Evolutionary conservation across 371 early-diverging fungal species (phyloP).

Genomic region (Actinomortierella wolfii): DNA sequence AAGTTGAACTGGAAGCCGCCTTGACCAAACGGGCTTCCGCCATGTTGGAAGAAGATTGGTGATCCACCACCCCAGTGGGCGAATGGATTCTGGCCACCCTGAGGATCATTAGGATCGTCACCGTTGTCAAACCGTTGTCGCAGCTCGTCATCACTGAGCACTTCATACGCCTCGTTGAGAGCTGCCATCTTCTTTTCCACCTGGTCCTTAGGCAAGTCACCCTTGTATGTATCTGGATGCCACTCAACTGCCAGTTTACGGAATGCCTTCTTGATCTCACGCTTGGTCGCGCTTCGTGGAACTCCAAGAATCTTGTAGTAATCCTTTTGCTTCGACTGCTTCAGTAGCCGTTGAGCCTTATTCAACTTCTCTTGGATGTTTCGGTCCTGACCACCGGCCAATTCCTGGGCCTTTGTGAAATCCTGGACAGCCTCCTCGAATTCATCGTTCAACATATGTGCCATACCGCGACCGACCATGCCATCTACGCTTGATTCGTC

Average conservation of each 20-base stretch:
- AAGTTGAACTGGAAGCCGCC: slow-evolving; percentile 62
- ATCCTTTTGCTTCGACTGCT: slow-evolving; percentile 78
- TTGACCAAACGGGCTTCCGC: slow-evolving; percentile 58
- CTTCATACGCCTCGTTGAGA: slow-evolving; percentile 93
- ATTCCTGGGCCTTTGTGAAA: slow-evolving; percentile 72
- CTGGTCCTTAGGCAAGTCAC: slow-evolving; percentile 75
- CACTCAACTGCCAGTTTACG: slow-evolving; percentile 85
- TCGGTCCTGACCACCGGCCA: slow-evolving; percentile 60
- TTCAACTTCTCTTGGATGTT: slow-evolving; percentile 60
- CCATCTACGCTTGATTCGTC: slow-evolving; percentile 75
- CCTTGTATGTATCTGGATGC: slow-evolving; percentile 92
- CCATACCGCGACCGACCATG: slow-evolving; percentile 71
- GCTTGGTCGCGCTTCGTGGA: slow-evolving; percentile 68
- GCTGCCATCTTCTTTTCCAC: slow-evolving; percentile 92
- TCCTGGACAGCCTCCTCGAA: slow-evolving; percentile 78
- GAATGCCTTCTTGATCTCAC: slow-evolving; percentile 93
- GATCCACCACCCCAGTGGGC: slow-evolving; percentile 58
- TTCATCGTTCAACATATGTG: slow-evolving; percentile 67
- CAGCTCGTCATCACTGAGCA: slow-evolving; percentile 78
- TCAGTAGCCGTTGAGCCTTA: slow-evolving; percentile 71
- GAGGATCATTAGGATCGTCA: slow-evolving; percentile 91
- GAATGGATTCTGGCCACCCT: slow-evolving; percentile 61
- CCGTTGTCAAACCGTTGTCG: slow-evolving; percentile 87
- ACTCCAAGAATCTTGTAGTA: slow-evolving; percentile 96
- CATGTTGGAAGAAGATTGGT: slow-evolving; percentile 63